These are phyloP conservation scores for Lathyrus tuberosus DNA, from an alignment of 306 rosid species.

Conservation along the genomic window DNA sequence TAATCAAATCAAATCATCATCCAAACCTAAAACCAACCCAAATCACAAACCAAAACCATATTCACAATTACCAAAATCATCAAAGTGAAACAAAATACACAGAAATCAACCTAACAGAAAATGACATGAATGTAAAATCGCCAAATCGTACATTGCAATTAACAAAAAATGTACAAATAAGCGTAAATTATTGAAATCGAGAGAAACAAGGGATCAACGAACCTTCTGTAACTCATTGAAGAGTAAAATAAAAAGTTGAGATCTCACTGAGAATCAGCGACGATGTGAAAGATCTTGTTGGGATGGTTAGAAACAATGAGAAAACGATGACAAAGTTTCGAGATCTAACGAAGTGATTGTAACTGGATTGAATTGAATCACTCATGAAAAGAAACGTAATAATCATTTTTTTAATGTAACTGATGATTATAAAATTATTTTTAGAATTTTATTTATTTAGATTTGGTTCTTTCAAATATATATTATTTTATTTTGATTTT, in stretches of 20 bases:
- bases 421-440: no score
- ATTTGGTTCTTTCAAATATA: no score
- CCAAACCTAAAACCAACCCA: conserved; percentile 12
- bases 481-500: no score
- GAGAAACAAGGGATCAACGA: conserved; percentile 30
- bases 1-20: conserved; percentile 3
- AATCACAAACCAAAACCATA: background rate
- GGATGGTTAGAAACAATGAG: conserved; percentile 43
- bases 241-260: conserved; percentile 7
- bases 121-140: background rate
- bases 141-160: conserved; percentile 15
- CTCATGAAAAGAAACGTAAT: background rate
- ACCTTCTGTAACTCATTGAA: conserved; percentile 91
- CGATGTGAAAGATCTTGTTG: conserved; percentile 38
- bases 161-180: background rate
- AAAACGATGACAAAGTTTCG: conserved; percentile 13
- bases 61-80: conserved; percentile 9
- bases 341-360: conserved; percentile 21
- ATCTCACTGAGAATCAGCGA: conserved; percentile 21
- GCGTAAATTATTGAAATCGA: background rate
- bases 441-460: no score
- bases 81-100: background rate
- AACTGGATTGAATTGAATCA: background rate
- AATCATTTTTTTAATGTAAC: no score
- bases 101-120: background rate